These are phyloP conservation scores for Magnaporthiopsis rhizophila DNA, from an alignment of 2,329 filamentous ascomycete genomes.

Conservation along the genomic window DNA sequence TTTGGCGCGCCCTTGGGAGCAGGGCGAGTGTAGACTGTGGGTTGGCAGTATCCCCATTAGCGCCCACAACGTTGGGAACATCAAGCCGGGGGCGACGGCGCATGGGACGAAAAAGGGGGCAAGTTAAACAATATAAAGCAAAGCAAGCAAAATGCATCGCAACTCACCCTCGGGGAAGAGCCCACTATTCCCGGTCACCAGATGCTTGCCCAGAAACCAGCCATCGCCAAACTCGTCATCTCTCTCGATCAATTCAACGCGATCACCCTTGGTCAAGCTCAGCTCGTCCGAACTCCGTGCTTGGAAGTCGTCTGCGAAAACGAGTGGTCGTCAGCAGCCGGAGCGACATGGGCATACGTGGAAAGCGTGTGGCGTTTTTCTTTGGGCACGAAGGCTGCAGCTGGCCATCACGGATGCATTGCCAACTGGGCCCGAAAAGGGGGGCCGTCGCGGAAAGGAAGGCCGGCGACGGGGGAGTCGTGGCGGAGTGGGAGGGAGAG, in stretches of 20 bases:
- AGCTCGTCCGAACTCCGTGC: constrained; percentile 91
- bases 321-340: neutral
- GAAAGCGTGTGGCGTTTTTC: neutral
- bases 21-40: constrained; percentile 52
- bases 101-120: neutral
- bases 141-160: neutral
- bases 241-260: constrained; percentile 74
- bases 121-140: neutral
- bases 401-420: neutral
- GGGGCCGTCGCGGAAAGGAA: neutral
- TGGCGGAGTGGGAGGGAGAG: neutral
- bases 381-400: neutral
- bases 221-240: constrained; percentile 87
- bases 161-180: constrained; percentile 73
- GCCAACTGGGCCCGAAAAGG: neutral
- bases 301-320: constrained; percentile 70
- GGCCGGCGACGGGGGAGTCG: neutral
- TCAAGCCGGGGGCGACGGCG: neutral
- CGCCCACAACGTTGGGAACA: neutral
- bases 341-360: neutral
- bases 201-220: constrained; percentile 72
- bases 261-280: constrained; percentile 75
- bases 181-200: constrained; percentile 65
- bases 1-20: constrained; percentile 33
- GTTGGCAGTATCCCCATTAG: neutral